Conservation (phyloP, 2,329 filamentous ascomycete genomes). For the Pleoardoris graminearum region DNA sequence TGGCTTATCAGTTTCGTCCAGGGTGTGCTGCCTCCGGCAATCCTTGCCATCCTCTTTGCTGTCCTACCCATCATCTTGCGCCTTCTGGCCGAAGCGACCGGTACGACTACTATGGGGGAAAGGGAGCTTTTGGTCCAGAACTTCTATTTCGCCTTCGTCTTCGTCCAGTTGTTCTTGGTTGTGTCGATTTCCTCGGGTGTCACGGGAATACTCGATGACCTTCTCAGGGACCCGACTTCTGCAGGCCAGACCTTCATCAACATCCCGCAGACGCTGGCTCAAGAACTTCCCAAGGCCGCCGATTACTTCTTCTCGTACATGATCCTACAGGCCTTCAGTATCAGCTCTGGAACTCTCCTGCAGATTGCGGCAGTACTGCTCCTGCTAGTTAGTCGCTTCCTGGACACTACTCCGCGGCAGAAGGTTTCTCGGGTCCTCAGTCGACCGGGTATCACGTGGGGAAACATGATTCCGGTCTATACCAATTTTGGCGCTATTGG, state of each 20-base stretch:
- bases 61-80: slow-evolving; percentile 79
- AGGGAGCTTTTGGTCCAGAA: slow-evolving; percentile 82
- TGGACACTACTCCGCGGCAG: slow-evolving; percentile 78
- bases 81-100: slow-evolving; percentile 72
- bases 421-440: slow-evolving; percentile 87
- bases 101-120: slow-evolving; percentile 79
- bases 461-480: slow-evolving; percentile 92
- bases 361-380: slow-evolving; percentile 78
- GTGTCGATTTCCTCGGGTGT: slow-evolving; percentile 83
- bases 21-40: slow-evolving; percentile 80
- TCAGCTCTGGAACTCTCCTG: slow-evolving; percentile 84
- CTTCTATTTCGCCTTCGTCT: slow-evolving; percentile 93
- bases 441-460: slow-evolving; percentile 81
- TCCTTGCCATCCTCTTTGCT: slow-evolving; percentile 77
- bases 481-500: slow-evolving; percentile 95
- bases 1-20: slow-evolving; percentile 70
- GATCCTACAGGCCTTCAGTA: slow-evolving; percentile 89
- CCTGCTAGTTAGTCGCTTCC: slow-evolving; percentile 77
- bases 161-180: slow-evolving; percentile 92
- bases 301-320: slow-evolving; percentile 99
- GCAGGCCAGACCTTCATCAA: slow-evolving; percentile 40
- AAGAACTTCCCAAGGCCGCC: slow-evolving; percentile 79
- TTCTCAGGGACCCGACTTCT: slow-evolving; percentile 62
- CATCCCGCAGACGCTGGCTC: slow-evolving; percentile 72
- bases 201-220: slow-evolving; percentile 64